Conservation (phyloP, 331 rosid genomes). For the Quercus lobata region DNA sequence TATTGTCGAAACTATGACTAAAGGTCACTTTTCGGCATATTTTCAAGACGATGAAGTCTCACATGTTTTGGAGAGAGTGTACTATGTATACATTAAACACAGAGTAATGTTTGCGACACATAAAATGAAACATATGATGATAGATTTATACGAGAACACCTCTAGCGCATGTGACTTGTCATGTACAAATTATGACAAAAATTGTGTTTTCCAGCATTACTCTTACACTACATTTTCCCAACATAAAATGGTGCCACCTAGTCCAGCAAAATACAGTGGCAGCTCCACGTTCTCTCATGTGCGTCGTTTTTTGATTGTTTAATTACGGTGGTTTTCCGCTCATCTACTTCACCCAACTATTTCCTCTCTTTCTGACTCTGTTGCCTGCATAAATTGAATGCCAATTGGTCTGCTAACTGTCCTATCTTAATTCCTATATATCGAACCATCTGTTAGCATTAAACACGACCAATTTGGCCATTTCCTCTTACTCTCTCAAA, state of each 20-base stretch:
- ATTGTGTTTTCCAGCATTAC: too few relatives aligned
- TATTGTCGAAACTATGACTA: too few relatives aligned
- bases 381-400: constrained; percentile 11
- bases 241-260: too few relatives aligned
- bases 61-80: too few relatives aligned
- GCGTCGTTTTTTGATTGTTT: constrained; percentile 6
- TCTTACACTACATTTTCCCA: too few relatives aligned
- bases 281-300: not conserved
- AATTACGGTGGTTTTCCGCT: constrained; percentile 62
- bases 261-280: not conserved
- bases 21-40: too few relatives aligned
- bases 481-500: not conserved
- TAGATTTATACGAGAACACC: fast-evolving
- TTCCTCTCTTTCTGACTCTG: not conserved
- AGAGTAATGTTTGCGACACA: too few relatives aligned
- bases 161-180: fast-evolving
- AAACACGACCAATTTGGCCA: not conserved
- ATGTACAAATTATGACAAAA: not conserved
- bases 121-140: too few relatives aligned
- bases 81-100: too few relatives aligned
- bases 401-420: not conserved
- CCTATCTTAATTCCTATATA: not conserved
- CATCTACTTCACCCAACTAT: constrained; percentile 58
- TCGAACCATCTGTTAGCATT: not conserved
- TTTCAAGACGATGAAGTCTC: too few relatives aligned